These are phyloP conservation scores for Candida anutae DNA, from an alignment of 1,139 yeast species.

Conservation along the genomic window DNA sequence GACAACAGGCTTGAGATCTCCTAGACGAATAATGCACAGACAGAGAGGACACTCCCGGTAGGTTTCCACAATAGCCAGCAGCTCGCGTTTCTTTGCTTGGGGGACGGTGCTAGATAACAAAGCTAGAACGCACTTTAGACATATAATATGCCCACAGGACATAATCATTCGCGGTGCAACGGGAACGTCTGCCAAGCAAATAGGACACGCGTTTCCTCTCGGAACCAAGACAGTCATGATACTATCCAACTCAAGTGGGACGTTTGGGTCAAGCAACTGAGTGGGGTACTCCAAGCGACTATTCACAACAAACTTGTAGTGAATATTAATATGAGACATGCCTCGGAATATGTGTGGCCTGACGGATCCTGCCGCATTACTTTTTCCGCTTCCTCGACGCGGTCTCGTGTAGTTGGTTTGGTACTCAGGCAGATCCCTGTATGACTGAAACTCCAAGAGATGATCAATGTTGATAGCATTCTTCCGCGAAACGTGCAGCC, in stretches of 20 bases:
- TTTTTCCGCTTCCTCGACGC: constrained; percentile 7
- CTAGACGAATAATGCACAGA: constrained; percentile 51
- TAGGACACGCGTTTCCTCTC: constrained; percentile 78
- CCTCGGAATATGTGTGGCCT: constrained; percentile 40
- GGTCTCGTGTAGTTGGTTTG: constrained; percentile 15
- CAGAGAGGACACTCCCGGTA: constrained; percentile 84
- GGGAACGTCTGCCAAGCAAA: constrained; percentile 77
- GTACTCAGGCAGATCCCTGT: constrained; percentile 42
- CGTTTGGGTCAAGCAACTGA: constrained; percentile 66
- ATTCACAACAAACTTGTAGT: constrained; percentile 76
- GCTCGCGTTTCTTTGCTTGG: constrained; percentile 26
- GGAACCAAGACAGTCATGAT: constrained; percentile 71
- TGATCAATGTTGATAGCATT: constrained; percentile 59
- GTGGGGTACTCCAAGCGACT: constrained; percentile 45
- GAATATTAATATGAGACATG: constrained; percentile 72
- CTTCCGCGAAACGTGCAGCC: constrained; percentile 31
- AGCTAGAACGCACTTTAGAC: constrained; percentile 72
- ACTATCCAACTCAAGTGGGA: constrained; percentile 53
- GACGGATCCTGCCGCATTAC: not conserved
- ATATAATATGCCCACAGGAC: constrained; percentile 87
- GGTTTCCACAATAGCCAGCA: constrained; percentile 38
- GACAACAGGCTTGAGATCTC: constrained; percentile 64
- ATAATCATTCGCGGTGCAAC: constrained; percentile 89
- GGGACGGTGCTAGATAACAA: constrained; percentile 56
- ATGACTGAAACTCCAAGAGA: constrained; percentile 53